Base-by-base conservation (phyloP, 306 rosid genomes). In the Pachyrhizus erosus region DNA sequence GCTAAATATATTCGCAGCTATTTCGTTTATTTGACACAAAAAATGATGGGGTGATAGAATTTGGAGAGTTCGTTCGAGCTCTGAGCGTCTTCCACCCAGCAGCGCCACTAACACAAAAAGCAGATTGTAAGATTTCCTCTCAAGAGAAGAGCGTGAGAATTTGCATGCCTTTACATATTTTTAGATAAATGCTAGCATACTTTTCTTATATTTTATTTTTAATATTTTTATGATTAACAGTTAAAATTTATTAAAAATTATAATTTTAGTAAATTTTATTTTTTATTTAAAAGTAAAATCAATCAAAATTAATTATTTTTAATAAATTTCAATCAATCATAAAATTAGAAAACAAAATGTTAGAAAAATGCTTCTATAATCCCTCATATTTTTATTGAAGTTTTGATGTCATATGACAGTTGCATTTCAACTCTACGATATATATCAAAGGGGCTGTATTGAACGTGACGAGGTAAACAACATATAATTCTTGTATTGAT, bases 61-160 rank as follows among this genome's bases (percentile, higher is more conserved):
- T 88, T 65, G 88, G 78, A 64, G 93, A 88, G 82, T 88, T 91
- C 74, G 84, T 91, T 80, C 80, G 80, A 82, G 84, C 85, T 74
- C 75, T 91, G n/a, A 87, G 87, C 23, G 79, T 88, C 34, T 91
- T 89, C 82, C 96, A 91, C 80, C 92, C 90, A 51, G 78, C 82
- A 77, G 82, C 96, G 9, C 85, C 91, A 17, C 87, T 78, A 75
- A 58, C 67, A 60, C 86, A 85, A 75, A 91, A 91, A 39, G 87
- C 82, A 68, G 79, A 75, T 43, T 82, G 93, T 88, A 88, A 18
- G 89, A 61, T 33, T 72, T 84, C 46, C 67, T 49, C 5, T 74
- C 2, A 58, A 48, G 2, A 48, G 2, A 77, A 37, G 42, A 37
- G n/a, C n/a, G n/a, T n/a, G n/a, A n/a, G n/a, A n/a, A n/a, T n/a